Evolutionary conservation across 805 yeast genomes (phyloP).

Genomic region (Babjeviella inositovora): DNA sequence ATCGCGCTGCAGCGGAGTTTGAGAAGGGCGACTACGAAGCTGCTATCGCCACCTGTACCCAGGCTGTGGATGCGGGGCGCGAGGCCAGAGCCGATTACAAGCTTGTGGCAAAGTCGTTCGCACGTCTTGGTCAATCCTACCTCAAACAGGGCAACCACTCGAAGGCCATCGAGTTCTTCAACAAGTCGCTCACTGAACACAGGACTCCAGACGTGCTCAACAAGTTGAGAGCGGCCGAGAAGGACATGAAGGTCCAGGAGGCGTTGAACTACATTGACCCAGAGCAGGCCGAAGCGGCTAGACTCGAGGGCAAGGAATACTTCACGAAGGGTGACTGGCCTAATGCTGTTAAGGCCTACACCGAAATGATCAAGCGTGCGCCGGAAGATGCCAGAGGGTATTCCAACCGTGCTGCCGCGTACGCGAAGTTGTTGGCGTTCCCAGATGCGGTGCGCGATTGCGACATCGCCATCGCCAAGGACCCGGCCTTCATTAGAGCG

Average conservation of each 20-base stretch:
- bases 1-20: slow-evolving; percentile 94
- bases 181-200: slow-evolving; percentile 91
- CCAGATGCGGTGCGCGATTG: slow-evolving; percentile 94
- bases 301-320: slow-evolving; percentile 78
- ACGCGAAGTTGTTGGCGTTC: slow-evolving; percentile 88
- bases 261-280: slow-evolving; percentile 72
- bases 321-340: slow-evolving; percentile 96
- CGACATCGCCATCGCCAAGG: slow-evolving; percentile 74
- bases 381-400: slow-evolving; percentile 95
- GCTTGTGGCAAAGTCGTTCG: slow-evolving; percentile 81
- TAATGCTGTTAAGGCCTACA: slow-evolving; percentile 81
- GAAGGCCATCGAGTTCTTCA: slow-evolving; percentile 64
- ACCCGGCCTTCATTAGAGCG: slow-evolving; percentile 84
- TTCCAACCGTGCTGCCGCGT: slow-evolving; percentile 96
- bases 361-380: slow-evolving; percentile 94
- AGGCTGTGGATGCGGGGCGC: slow-evolving; percentile 83
- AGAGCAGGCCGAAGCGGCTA: slow-evolving; percentile 88
- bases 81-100: slow-evolving; percentile 85
- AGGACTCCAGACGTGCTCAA: slow-evolving; percentile 87
- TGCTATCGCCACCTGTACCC: slow-evolving; percentile 66
- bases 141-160: slow-evolving; percentile 58
- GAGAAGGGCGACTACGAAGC: slow-evolving; percentile 88
- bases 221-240: slow-evolving; percentile 79
- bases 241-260: slow-evolving; percentile 67
- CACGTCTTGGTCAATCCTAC: slow-evolving; percentile 77